Base-by-base conservation (phyloP, 2,329 filamentous ascomycete genomes). In the Amylocarpus encephaloides region DNA sequence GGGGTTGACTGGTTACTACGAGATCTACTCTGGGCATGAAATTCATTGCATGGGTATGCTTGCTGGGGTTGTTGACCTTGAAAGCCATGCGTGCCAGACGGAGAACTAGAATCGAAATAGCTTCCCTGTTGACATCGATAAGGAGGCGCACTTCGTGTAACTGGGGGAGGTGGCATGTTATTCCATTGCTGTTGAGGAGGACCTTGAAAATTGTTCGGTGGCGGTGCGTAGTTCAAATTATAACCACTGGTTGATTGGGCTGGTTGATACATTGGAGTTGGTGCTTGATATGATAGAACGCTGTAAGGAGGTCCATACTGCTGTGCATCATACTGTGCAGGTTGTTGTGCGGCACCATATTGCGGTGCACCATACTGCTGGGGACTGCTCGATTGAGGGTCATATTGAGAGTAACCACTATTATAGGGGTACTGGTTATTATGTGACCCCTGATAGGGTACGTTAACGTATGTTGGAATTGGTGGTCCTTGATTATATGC, bases 251-350 rank as follows among this genome's bases (percentile, higher is more conserved):
- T 22, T 30, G 16, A 18, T 29, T 46, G 43, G 10, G 50, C 53
- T 13, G 50, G 47, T 47, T 52, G 44, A 38, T 59, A 60, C 10
- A 35, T 36, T 38, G n/a, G 45, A 18, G 34, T 46, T 9, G 54
- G 54, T 41, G 50, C 39, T 42, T 59, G 61, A 45, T 60, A 64
- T 32, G 55, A 51, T 13, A 22, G 38, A 13, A 49, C 32, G n/a
- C 47, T 32, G 22, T 52, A 52, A 11, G 52, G 50, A 43, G 59
- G 47, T 15, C 42, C 42, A 43, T 57, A 60, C 33, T 56, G 56
- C 13, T 58, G 57, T 26, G 49, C 41, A 36, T 53, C 49, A 12
- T 42, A 40, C 44, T 53, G 54, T 45, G 13, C 12, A 6, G 26
- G 49, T 49, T 53, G 57, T 45, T 53, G 56, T 35, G n/a, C 12